These are phyloP conservation scores for Schizophyllum commune DNA, from an alignment of 1,284 basidiomycete genomes.

Conservation along the genomic window DNA sequence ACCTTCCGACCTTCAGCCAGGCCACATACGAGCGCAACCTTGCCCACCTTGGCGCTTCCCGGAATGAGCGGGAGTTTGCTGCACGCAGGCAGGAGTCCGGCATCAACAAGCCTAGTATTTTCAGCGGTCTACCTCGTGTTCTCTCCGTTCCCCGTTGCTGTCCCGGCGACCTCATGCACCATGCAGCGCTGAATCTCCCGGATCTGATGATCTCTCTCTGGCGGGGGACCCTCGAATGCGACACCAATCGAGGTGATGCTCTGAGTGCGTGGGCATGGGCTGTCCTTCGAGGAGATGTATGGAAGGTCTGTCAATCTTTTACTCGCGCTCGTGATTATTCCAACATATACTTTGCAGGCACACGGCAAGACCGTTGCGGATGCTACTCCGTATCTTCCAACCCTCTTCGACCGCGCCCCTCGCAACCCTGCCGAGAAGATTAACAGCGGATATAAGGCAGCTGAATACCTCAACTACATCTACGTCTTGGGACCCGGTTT, in stretches of 20 bases:
- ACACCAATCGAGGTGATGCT: slow-evolving; percentile 5
- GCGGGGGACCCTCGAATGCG: slow-evolving; percentile 22
- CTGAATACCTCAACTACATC: slow-evolving; percentile 24
- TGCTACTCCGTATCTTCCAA: slow-evolving; percentile 19
- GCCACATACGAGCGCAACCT: slow-evolving; percentile 6
- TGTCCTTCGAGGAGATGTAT: slow-evolving; percentile 10
- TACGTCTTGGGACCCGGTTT: slow-evolving; percentile 26
- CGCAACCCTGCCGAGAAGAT: slow-evolving; percentile 23
- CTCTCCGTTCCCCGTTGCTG: slow-evolving; percentile 23
- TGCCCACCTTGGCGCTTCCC: slow-evolving; percentile 4
- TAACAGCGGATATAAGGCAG: slow-evolving; percentile 25
- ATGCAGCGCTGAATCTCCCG: slow-evolving; percentile 19
- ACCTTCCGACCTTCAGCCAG: not conserved
- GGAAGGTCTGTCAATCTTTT: no score
- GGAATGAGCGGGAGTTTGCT: slow-evolving; percentile 11
- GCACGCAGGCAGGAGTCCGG: slow-evolving; percentile 21
- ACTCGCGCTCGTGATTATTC: no score
- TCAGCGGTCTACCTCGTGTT: slow-evolving; percentile 16
- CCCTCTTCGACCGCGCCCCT: slow-evolving; percentile 21
- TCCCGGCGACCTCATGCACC: slow-evolving; percentile 26
- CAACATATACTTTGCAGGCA: slow-evolving; percentile 8
- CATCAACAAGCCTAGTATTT: slow-evolving; percentile 27
- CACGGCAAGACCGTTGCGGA: slow-evolving; percentile 19
- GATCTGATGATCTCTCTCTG: slow-evolving; percentile 24
- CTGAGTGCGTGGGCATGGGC: slow-evolving; percentile 22